Conservation (phyloP, 2,329 filamentous ascomycete species). For the Fusarium torulosum region DNA sequence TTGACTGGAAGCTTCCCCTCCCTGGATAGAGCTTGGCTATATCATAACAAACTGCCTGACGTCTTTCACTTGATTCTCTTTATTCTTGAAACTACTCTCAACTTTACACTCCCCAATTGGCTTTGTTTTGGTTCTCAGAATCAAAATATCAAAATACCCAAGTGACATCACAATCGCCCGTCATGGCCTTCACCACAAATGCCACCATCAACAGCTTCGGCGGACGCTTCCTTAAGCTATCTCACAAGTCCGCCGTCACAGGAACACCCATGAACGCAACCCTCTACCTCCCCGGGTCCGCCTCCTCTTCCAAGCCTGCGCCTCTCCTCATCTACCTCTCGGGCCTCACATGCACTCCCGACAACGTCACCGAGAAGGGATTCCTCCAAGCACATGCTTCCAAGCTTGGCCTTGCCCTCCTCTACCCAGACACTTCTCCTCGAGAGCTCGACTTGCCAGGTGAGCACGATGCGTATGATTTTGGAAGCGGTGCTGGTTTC, state of each 20-base stretch:
- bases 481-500: conserved; percentile 92
- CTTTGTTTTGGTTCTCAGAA: not conserved
- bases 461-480: conserved; percentile 91
- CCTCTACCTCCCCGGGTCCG: conserved; percentile 86
- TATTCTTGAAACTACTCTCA: not conserved
- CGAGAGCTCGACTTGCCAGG: conserved; percentile 83
- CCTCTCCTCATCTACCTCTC: conserved; percentile 94
- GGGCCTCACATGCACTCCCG: conserved; percentile 92
- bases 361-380: conserved; percentile 84
- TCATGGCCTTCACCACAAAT: conserved; percentile 89
- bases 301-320: conserved; percentile 66
- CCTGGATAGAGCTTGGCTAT: conserved; percentile 20
- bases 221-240: conserved; percentile 93
- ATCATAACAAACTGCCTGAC: conserved; percentile 27
- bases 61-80: conserved; percentile 8
- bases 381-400: conserved; percentile 91
- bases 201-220: conserved; percentile 92
- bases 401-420: conserved; percentile 85
- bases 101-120: conserved; percentile 17
- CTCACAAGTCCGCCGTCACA: conserved; percentile 82
- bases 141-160: not conserved
- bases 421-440: conserved; percentile 96
- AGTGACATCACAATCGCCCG: conserved; percentile 41
- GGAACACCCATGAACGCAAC: conserved; percentile 93
- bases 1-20: conserved; percentile 41